Evolutionary conservation across 2,329 filamentous ascomycete genomes (phyloP).

Genomic region (Seiridium unicorne): DNA sequence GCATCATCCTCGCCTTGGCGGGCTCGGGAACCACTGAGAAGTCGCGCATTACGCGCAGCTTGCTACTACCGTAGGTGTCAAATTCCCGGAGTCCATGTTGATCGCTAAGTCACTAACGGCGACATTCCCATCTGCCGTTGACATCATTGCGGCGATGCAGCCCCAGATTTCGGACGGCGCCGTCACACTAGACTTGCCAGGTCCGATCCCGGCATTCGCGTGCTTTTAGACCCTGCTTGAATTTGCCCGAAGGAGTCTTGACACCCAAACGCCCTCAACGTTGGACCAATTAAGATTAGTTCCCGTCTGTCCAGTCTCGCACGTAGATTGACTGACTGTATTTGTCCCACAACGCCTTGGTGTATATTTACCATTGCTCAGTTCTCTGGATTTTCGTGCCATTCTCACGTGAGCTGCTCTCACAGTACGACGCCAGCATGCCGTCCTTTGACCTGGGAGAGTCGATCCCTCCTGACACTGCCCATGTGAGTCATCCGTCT

Average conservation of each 20-base stretch:
- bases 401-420: not conserved
- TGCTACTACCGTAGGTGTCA: not conserved
- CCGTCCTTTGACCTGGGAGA: constrained; percentile 59
- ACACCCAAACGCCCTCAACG: not conserved
- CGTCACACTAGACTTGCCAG: constrained; percentile 12
- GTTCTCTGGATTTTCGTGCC: no score
- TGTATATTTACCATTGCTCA: no score
- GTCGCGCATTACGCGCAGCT: not conserved
- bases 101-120: not conserved
- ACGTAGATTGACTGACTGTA: no score
- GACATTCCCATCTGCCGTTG: not conserved
- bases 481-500: constrained; percentile 59
- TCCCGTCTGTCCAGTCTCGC: no score
- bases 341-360: no score
- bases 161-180: not conserved
- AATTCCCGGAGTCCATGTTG: not conserved
- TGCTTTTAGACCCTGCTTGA: not conserved
- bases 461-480: constrained; percentile 74
- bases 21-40: not conserved
- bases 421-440: constrained; percentile 25
- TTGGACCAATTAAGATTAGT: not conserved
- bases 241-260: not conserved
- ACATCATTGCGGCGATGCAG: not conserved
- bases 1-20: not conserved
- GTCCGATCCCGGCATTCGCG: constrained; percentile 24